These are phyloP conservation scores for Sphaerobolus stellatus DNA, from an alignment of 1,284 basidiomycete species.

Conservation along the genomic window DNA sequence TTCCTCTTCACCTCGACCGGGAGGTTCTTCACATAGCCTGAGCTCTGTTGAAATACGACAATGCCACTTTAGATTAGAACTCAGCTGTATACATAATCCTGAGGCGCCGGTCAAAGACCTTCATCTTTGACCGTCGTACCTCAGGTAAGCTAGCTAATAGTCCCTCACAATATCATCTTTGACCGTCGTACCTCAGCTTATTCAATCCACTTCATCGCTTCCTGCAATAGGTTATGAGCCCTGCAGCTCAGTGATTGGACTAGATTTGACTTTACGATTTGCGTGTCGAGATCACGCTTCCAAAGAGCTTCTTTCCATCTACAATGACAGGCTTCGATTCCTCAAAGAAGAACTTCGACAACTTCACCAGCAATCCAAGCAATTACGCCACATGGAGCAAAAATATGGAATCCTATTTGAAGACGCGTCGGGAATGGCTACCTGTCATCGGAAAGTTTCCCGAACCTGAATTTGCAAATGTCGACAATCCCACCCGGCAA, in stretches of 20 bases:
- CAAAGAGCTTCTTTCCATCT: background rate
- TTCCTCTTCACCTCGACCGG: conserved; percentile 81
- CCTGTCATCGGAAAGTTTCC: background rate
- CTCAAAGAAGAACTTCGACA: background rate
- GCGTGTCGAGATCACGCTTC: background rate
- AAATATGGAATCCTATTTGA: background rate
- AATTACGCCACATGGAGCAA: background rate
- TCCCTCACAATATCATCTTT: conserved; percentile 32
- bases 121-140: conserved; percentile 42
- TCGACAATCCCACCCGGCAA: background rate
- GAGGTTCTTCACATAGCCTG: conserved; percentile 85
- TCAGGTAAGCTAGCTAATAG: conserved; percentile 54
- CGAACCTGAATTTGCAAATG: background rate
- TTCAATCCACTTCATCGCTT: background rate
- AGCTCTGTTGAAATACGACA: no score
- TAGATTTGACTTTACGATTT: background rate
- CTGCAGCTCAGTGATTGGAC: background rate
- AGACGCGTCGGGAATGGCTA: background rate
- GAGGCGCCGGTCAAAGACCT: background rate
- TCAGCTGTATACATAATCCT: background rate
- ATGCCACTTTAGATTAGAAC: no score
- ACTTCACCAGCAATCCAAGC: background rate
- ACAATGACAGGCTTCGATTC: background rate
- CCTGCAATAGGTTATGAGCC: background rate
- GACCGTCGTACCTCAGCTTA: conserved; percentile 17